These are phyloP conservation scores for Ustilago lituana DNA, from an alignment of 1,284 basidiomycete genomes.

Conservation along the genomic window DNA sequence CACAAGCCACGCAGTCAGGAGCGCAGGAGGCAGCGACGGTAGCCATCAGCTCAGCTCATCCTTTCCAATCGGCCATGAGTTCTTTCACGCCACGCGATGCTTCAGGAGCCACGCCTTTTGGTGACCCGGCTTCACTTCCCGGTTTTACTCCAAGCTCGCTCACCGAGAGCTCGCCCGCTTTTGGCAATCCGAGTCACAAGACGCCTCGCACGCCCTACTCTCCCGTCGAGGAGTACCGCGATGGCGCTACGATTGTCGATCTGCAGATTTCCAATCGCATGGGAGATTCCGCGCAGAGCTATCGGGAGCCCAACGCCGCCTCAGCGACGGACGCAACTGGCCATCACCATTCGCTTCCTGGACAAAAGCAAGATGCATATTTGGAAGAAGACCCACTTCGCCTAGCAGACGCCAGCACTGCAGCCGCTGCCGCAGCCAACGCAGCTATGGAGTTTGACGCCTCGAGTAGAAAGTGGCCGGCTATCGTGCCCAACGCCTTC, in stretches of 20 bases:
- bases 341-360: neutral
- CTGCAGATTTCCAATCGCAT: slow-evolving; percentile 9
- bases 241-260: slow-evolving; percentile 38
- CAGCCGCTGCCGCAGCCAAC: slow-evolving; percentile 29
- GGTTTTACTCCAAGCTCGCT: slow-evolving; percentile 60
- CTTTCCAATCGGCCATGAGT: slow-evolving; percentile 16
- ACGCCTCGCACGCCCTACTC: slow-evolving; percentile 60
- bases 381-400: slow-evolving; percentile 16
- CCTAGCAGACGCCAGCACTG: slow-evolving; percentile 30
- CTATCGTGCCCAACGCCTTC: slow-evolving; percentile 44
- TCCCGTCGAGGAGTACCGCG: slow-evolving; percentile 51
- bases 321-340: neutral
- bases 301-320: slow-evolving; percentile 10
- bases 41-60: slow-evolving; percentile 4
- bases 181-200: slow-evolving; percentile 47
- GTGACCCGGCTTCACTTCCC: slow-evolving; percentile 59
- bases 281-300: slow-evolving; percentile 9
- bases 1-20: neutral
- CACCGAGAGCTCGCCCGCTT: slow-evolving; percentile 58
- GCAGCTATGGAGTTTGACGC: slow-evolving; percentile 28
- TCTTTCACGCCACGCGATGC: slow-evolving; percentile 37
- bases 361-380: slow-evolving; percentile 1
- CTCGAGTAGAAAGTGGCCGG: slow-evolving; percentile 24
- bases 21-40: neutral
- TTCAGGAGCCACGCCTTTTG: slow-evolving; percentile 24